phyloP scores from a whole-genome alignment of 2,329 filamentous ascomycete genomes.

The Berkeleyomyces basicola region DNA sequence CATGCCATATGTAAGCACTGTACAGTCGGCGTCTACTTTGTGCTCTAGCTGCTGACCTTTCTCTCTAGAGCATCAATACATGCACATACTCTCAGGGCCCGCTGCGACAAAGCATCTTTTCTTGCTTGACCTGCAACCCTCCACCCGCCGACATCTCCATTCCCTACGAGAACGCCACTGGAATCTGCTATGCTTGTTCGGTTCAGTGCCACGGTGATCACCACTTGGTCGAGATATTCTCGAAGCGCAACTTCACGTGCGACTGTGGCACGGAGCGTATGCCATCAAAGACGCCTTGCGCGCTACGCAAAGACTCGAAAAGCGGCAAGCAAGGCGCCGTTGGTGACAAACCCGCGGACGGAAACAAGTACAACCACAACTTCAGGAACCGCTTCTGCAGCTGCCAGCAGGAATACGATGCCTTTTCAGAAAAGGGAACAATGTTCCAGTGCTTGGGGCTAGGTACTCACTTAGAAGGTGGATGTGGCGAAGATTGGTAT shows the following conservation, averaged over 20 bases:
- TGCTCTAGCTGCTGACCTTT: not conserved
- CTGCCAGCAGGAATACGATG: slow-evolving; percentile 75
- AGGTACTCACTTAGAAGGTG: slow-evolving; percentile 61
- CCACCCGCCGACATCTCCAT: slow-evolving; percentile 41
- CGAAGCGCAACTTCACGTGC: slow-evolving; percentile 87
- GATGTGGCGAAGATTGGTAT: slow-evolving; percentile 96
- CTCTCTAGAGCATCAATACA: slow-evolving; percentile 67
- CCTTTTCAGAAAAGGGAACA: slow-evolving; percentile 77
- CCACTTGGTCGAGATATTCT: slow-evolving; percentile 85
- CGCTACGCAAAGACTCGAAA: slow-evolving; percentile 51
- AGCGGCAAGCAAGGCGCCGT: slow-evolving; percentile 63
- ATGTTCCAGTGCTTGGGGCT: slow-evolving; percentile 96
- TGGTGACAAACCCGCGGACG: slow-evolving; percentile 52
- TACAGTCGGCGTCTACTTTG: not conserved
- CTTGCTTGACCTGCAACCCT: slow-evolving; percentile 86
- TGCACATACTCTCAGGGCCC: slow-evolving; percentile 85
- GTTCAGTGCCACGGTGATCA: slow-evolving; percentile 95
- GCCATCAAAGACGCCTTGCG: slow-evolving; percentile 53
- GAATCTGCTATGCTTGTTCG: slow-evolving; percentile 91
- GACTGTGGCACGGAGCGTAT: slow-evolving; percentile 86
- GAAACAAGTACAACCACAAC: slow-evolving; percentile 91
- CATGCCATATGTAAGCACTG: slow-evolving; percentile 63
- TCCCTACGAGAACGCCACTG: slow-evolving; percentile 50
- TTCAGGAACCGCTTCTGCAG: slow-evolving; percentile 86
- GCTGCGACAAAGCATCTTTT: slow-evolving; percentile 75